Conservation (phyloP, 805 yeast genomes). For the Ogataea zsoltii region DNA sequence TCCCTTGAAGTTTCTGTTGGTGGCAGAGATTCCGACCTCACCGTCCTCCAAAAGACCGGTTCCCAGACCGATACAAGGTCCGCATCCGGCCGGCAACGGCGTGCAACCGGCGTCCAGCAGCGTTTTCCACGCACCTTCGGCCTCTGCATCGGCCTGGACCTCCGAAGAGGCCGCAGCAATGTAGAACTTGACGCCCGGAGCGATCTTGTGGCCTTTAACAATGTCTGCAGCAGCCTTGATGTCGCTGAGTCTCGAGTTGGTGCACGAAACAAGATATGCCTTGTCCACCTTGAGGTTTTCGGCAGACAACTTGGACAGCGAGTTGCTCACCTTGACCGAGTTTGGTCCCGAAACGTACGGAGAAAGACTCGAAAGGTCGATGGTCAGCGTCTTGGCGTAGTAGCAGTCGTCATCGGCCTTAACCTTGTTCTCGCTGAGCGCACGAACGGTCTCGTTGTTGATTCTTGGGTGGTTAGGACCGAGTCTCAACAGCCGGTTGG, state of each 20-base stretch:
- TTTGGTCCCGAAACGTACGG: conserved; percentile 97
- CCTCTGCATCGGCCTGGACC: conserved; percentile 91
- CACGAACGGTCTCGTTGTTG: conserved; percentile 57
- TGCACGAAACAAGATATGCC: conserved; percentile 97
- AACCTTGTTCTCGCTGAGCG: conserved; percentile 42
- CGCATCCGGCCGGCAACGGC: conserved; percentile 98
- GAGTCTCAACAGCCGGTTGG: conserved; percentile 49
- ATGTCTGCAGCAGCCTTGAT: conserved; percentile 93
- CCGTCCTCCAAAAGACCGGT: conserved; percentile 92
- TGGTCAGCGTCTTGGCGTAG: conserved; percentile 83
- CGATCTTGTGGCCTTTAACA: conserved; percentile 77
- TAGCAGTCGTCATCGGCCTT: conserved; percentile 73
- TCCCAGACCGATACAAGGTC: conserved; percentile 98
- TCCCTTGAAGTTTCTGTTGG: conserved; percentile 98
- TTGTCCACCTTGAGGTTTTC: conserved; percentile 81
- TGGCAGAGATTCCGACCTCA: conserved; percentile 97
- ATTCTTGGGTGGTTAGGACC: conserved; percentile 76
- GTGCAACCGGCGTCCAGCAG: conserved; percentile 90
- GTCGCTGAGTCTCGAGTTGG: conserved; percentile 91
- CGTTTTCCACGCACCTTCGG: conserved; percentile 88
- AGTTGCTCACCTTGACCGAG: conserved; percentile 87
- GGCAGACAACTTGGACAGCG: conserved; percentile 71
- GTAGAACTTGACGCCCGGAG: conserved; percentile 90
- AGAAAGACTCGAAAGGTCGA: conserved; percentile 77
- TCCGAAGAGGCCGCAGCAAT: conserved; percentile 96